Evolutionary conservation across 768 basidiomycete species (phyloP).

Genomic region (Podaxis pistillaris): DNA sequence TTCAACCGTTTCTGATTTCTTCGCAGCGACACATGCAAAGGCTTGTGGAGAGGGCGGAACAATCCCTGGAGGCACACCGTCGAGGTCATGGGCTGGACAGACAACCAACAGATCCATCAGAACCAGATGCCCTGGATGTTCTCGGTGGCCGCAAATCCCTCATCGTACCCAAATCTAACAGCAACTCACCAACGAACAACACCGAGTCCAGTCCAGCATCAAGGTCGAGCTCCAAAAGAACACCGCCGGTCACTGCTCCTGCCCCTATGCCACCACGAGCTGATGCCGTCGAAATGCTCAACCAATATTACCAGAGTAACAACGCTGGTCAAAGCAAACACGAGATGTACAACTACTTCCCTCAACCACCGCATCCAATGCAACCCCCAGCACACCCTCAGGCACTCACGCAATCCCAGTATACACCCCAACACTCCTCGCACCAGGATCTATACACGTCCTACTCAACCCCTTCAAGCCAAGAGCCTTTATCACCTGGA

Average conservation of each 20-base stretch:
- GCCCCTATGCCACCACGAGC: constrained; percentile 23
- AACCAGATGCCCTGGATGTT: constrained; percentile 36
- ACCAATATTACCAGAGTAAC: constrained; percentile 24
- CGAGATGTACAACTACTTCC: constrained; percentile 3
- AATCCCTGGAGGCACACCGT: constrained; percentile 1
- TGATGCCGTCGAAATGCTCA: constrained; percentile 23
- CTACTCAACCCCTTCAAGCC: constrained; percentile 8
- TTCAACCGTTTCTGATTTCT: neutral
- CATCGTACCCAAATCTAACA: constrained; percentile 28
- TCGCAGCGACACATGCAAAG: constrained; percentile 11
- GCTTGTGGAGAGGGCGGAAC: constrained; percentile 12
- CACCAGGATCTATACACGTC: neutral
- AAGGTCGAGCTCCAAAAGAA: constrained; percentile 10
- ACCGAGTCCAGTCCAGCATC: constrained; percentile 6
- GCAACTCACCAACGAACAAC: constrained; percentile 25
- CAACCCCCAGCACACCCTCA: constrained; percentile 5
- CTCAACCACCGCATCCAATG: neutral
- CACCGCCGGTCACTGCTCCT: constrained; percentile 22
- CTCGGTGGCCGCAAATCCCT: constrained; percentile 36
- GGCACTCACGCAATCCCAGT: neutral
- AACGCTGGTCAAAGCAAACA: constrained; percentile 19
- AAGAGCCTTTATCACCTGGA: neutral
- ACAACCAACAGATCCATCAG: constrained; percentile 15
- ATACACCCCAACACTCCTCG: neutral
- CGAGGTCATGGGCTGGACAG: constrained; percentile 3